These are phyloP conservation scores for Ophiostoma sp. DNA, from an alignment of 2,329 filamentous ascomycete species.

Conservation along the genomic window DNA sequence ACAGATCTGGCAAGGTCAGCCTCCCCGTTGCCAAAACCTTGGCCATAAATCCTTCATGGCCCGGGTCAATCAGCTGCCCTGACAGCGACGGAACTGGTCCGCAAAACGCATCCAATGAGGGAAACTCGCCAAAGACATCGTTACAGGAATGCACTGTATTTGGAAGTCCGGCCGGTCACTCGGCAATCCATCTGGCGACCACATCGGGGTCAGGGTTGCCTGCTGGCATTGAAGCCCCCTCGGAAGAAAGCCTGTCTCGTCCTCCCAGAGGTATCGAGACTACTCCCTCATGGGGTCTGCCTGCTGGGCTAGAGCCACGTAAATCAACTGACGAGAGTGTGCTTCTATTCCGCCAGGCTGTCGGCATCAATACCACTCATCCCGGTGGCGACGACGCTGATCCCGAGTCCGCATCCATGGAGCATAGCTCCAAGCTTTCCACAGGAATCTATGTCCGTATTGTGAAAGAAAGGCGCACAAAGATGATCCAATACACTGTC, in stretches of 20 bases:
- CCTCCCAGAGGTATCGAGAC: not conserved
- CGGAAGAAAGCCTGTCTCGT: not conserved
- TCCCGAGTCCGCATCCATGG: constrained; percentile 31
- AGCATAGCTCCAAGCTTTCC: constrained; percentile 35
- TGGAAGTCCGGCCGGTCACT: not conserved
- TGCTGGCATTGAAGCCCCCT: not conserved
- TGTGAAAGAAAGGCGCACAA: constrained; percentile 34
- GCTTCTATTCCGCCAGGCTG: constrained; percentile 40
- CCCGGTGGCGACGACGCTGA: constrained; percentile 13
- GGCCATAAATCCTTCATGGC: not conserved
- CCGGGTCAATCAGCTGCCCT: not conserved
- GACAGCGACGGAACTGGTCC: not conserved
- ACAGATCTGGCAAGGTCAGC: not conserved
- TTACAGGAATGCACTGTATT: not conserved
- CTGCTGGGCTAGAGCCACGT: constrained; percentile 37
- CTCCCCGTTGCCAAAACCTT: not conserved
- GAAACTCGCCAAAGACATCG: not conserved
- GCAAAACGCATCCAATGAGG: not conserved
- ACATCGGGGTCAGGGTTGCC: no score
- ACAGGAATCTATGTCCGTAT: constrained; percentile 41
- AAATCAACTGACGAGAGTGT: constrained; percentile 38
- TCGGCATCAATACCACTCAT: constrained; percentile 39
- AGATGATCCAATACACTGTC: constrained; percentile 34
- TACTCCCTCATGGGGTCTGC: constrained; percentile 33
- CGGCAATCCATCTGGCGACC: not conserved